Base-by-base conservation (phyloP, 306 rosid species). In the Pyrus pyrifolia region DNA sequence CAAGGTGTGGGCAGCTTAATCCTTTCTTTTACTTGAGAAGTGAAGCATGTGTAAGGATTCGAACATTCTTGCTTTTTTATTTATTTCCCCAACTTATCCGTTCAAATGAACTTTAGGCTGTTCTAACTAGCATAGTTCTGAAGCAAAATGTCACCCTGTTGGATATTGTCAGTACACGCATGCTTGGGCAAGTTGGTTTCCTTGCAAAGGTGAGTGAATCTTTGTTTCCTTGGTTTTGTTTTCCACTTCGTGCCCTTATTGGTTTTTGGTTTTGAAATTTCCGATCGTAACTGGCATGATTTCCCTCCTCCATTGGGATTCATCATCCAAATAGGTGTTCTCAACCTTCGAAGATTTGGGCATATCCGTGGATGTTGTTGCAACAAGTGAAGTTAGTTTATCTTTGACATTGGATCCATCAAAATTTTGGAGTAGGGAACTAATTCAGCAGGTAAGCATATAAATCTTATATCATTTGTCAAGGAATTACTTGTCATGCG, bases 321-420 rank as follows among this genome's bases (percentile, higher is more conserved):
- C 44, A 67, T 33, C 38, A 55, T 72, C 35, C 13, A 33, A 35
- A 18, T 73, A 78, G 93, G 93, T 89, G 33, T 89, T 87, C 77
- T 85, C 93, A 59, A 89, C 69, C 75, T 89, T 92, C 18, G 96
- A 92, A 82, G 93, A 87, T 77, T 81, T 92, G 80, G 97, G 96
- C 71, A 92, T 92, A 84, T 92, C 97, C 27, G 93, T 92, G 58
- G 97, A 92, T 81, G 96, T 92, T 74, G 96, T 92, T 61, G 97
- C 97, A 72, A 92, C 97, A 14, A 92, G 96, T 78, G 97, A 92
- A 85, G 97, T 92, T 73, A 92, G 97, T 84, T 86, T 92, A 84
- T 92, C 97, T 73, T 82, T 90, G 87, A 92, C 97, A 38, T 73
- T 92, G 85, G 97, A 92, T 87, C 97, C 97, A 44, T 92, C 97